Conservation (phyloP, 768 basidiomycete genomes). For the Kwoniella europaea region DNA sequence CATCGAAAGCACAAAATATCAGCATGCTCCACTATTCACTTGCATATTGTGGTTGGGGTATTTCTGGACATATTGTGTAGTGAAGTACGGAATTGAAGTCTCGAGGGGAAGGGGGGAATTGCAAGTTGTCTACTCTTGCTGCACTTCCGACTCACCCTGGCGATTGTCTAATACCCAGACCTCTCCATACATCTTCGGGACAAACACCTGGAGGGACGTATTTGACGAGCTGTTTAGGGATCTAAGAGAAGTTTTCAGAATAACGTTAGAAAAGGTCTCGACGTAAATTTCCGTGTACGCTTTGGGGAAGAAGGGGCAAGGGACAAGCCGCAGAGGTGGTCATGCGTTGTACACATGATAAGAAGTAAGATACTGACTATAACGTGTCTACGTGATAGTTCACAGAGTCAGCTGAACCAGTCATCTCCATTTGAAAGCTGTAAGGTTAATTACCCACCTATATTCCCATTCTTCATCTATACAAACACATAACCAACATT, state of each 20-base stretch:
- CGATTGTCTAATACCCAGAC: constrained; percentile 50
- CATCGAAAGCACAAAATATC: not conserved
- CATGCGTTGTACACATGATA: too few species aligned
- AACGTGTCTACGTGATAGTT: constrained; percentile 34
- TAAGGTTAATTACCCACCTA: constrained; percentile 29
- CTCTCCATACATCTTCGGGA: constrained; percentile 48
- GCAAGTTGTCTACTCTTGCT: too few species aligned
- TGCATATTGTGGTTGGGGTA: too few species aligned
- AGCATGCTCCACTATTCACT: not conserved
- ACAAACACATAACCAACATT: not conserved
- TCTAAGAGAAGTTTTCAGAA: constrained; percentile 3
- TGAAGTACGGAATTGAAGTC: too few species aligned
- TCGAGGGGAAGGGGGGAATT: too few species aligned
- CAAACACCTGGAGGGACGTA: constrained; percentile 48
- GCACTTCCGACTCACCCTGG: constrained; percentile 39
- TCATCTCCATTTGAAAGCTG: not conserved
- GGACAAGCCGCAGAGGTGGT: too few species aligned
- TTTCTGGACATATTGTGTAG: too few species aligned
- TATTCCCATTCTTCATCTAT: constrained; percentile 52
- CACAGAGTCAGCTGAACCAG: too few species aligned
- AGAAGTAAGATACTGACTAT: constrained; percentile 24
- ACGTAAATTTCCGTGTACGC: too few species aligned
- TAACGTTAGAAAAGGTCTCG: too few species aligned
- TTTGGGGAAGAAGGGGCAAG: too few species aligned
- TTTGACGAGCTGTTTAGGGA: constrained; percentile 42